A percentile compares a stretch with the other conserved stretches of the same genome.
Conservation (phyloP, 495 filamentous ascomycete genomes). For the Aspergillus homomorphus region DNA sequence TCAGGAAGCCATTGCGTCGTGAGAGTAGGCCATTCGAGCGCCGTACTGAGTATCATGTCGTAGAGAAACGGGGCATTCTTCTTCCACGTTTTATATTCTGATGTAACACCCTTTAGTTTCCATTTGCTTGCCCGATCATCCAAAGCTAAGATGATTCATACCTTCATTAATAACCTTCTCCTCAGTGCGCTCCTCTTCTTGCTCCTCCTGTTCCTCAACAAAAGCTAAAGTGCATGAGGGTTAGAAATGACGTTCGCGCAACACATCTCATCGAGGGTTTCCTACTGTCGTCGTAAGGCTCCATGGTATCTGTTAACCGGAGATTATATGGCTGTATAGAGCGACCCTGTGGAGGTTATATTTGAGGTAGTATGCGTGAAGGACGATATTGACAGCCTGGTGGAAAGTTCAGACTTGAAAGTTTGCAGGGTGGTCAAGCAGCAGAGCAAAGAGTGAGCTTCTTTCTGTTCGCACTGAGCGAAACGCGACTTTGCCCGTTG, state of each 20-base stretch:
- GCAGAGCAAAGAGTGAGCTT: constrained; percentile 13
- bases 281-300: constrained; percentile 42
- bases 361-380: neutral
- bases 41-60: constrained; percentile 90
- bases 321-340: neutral
- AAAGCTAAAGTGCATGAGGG: constrained; percentile 20
- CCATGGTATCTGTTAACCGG: constrained; percentile 22
- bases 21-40: constrained; percentile 95
- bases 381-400: neutral
- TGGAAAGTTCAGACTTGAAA: neutral
- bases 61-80: constrained; percentile 99
- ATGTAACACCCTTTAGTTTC: neutral
- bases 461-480: constrained; percentile 8
- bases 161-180: constrained; percentile 94
- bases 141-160: constrained; percentile 27
- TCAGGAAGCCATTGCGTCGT: constrained; percentile 99
- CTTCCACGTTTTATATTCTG: constrained; percentile 99
- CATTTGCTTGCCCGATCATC: neutral
- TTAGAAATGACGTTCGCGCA: constrained; percentile 17
- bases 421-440: constrained; percentile 17
- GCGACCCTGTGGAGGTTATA: neutral
- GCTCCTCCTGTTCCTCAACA: constrained; percentile 50
- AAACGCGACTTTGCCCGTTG: constrained; percentile 28
- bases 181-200: constrained; percentile 70
- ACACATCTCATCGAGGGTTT: constrained; percentile 4